phyloP scores from a whole-genome alignment of 306 rosid genomes.

The Quillaja saponaria region DNA sequence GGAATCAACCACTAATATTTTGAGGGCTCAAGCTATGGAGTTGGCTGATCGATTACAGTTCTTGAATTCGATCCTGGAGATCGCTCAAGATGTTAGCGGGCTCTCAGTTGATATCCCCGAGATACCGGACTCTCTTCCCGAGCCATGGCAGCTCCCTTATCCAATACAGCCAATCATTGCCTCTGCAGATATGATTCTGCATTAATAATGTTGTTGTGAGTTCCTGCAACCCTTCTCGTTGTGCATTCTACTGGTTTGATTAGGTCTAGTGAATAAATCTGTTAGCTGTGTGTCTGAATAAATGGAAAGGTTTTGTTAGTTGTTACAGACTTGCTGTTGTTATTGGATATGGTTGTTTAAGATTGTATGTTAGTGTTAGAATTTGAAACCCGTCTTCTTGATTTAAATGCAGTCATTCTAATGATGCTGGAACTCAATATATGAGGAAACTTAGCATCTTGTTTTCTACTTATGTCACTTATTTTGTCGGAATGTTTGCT shows the following conservation, averaged over 20 bases:
- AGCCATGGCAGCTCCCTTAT: conserved; percentile 66
- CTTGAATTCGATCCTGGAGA: conserved; percentile 66
- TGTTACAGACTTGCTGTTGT: too few species aligned
- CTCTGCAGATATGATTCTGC: conserved; percentile 53
- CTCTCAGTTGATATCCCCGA: conserved; percentile 64
- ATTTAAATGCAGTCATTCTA: too few species aligned
- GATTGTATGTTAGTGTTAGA: too few species aligned
- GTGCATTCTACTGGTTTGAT: background rate
- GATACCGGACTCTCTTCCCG: conserved; percentile 68
- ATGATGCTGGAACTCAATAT: too few species aligned
- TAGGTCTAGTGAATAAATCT: conserved; percentile 5
- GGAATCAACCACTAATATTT: conserved; percentile 57
- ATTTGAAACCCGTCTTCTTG: too few species aligned
- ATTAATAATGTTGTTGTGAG: conserved; percentile 30
- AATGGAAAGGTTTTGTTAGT: background rate
- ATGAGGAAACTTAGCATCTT: too few species aligned
- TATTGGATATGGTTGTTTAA: too few species aligned
- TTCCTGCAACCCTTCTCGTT: background rate
- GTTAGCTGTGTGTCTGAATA: background rate
- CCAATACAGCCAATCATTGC: conserved; percentile 51
- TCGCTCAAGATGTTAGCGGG: conserved; percentile 74
- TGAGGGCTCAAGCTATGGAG: conserved; percentile 67
- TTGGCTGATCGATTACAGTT: conserved; percentile 70
- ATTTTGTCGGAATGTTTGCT: too few species aligned
- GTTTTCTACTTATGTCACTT: too few species aligned